Conservation (phyloP, 768 basidiomycete genomes). For the Leucocoprinus birnbaumii region DNA sequence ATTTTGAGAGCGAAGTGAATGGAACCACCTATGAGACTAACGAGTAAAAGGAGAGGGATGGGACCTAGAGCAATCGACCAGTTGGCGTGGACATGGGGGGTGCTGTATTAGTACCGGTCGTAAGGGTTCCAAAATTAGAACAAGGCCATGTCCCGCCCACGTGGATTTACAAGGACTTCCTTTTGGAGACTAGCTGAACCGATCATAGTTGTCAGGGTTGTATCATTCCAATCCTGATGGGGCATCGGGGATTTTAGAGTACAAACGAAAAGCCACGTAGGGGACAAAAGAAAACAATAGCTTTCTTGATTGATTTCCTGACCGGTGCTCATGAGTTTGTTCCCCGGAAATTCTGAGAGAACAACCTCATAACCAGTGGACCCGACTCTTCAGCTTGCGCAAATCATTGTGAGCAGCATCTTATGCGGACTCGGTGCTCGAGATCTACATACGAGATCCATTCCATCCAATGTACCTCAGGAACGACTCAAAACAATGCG, state of each 20-base stretch:
- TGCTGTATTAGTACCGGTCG: constrained; percentile 9
- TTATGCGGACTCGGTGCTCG: too few species aligned
- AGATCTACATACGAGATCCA: too few species aligned
- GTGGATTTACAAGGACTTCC: constrained; percentile 11
- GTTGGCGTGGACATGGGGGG: background rate
- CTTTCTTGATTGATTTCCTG: background rate
- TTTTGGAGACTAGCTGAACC: background rate
- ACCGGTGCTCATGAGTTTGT: too few species aligned
- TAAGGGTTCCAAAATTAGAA: constrained; percentile 4
- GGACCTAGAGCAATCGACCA: constrained; percentile 2
- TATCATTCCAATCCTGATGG: constrained; percentile 5
- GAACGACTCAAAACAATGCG: too few species aligned
- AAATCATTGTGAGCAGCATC: too few species aligned
- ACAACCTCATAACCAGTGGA: background rate
- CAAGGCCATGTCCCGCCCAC: constrained; percentile 10
- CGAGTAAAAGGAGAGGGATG: background rate
- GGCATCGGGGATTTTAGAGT: background rate
- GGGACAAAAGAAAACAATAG: constrained; percentile 8
- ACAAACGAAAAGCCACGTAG: constrained; percentile 5
- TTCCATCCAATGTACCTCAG: too few species aligned
- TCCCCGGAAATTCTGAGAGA: too few species aligned
- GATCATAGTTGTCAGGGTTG: constrained; percentile 7
- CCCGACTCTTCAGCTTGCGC: too few species aligned
- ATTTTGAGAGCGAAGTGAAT: background rate
- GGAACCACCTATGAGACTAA: background rate